Percentiles rank a stretch among this genome's conserved stretches.
These are phyloP conservation scores for Polysphondylium violaceum DNA, from an alignment of 78 protist genomes.

Conservation along the genomic window DNA sequence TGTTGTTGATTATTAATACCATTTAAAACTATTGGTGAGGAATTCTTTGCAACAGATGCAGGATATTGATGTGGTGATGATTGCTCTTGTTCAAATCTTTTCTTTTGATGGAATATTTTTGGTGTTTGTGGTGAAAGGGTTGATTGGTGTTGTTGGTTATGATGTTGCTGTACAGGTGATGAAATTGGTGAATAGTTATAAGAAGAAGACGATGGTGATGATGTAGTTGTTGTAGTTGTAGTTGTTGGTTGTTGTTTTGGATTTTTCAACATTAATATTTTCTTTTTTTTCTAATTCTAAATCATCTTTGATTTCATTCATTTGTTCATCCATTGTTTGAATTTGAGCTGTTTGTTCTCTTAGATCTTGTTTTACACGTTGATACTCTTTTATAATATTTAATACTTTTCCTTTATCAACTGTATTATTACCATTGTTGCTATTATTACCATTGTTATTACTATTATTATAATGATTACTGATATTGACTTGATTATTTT, in stretches of 20 bases:
- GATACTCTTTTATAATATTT: constrained; percentile 32
- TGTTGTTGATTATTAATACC: background rate
- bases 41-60: too few relatives aligned
- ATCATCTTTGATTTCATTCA: constrained; percentile 35
- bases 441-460: background rate
- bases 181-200: background rate
- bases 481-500: background rate
- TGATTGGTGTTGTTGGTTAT: too few relatives aligned
- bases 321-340: constrained; percentile 29
- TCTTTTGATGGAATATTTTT: too few relatives aligned
- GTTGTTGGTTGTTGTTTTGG: constrained; percentile 2
- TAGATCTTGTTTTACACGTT: constrained; percentile 25
- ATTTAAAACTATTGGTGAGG: background rate
- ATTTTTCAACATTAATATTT: constrained; percentile 37
- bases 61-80: too few relatives aligned
- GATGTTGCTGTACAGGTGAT: background rate
- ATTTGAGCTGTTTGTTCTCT: constrained; percentile 42
- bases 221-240: constrained; percentile 27
- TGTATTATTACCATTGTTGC: background rate
- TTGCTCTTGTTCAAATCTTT: too few relatives aligned
- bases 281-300: constrained; percentile 69
- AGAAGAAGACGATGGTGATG: background rate
- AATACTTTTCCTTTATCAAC: constrained; percentile 54
- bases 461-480: background rate
- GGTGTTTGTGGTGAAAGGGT: too few relatives aligned